Percentiles rank a stretch among this genome's conserved stretches.
These are phyloP conservation scores for Aspergillus unguis DNA, from an alignment of 2,329 filamentous ascomycete species.

Conservation along the genomic window DNA sequence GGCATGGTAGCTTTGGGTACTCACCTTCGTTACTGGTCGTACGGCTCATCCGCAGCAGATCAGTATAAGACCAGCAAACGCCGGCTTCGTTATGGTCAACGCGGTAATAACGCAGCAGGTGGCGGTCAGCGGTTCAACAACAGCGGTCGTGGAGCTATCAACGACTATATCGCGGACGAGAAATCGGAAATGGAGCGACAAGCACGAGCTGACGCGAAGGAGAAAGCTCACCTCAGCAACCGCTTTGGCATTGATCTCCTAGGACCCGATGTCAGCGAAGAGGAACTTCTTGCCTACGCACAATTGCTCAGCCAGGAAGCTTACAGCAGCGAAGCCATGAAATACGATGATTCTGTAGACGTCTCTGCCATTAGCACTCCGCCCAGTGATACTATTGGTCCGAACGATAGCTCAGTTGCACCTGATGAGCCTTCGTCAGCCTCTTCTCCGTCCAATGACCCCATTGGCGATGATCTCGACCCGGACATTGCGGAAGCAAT, in stretches of 20 bases:
- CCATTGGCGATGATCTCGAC: conserved; percentile 51
- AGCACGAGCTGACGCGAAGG: conserved; percentile 62
- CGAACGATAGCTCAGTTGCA: conserved; percentile 28
- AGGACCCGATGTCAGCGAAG: conserved; percentile 55
- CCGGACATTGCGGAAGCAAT: conserved; percentile 63
- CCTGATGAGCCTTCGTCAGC: conserved; percentile 33
- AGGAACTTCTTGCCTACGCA: conserved; percentile 62
- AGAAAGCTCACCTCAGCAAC: conserved; percentile 67
- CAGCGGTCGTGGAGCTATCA: conserved; percentile 66
- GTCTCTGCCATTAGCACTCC: conserved; percentile 42
- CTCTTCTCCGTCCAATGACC: conserved; percentile 35
- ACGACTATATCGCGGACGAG: conserved; percentile 83
- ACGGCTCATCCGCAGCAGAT: conserved; percentile 74
- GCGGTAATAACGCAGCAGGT: conserved; percentile 56
- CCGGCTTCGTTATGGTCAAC: conserved; percentile 67
- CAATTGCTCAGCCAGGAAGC: conserved; percentile 61
- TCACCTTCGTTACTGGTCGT: conserved; percentile 88
- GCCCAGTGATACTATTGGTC: conserved; percentile 35
- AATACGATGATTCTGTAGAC: conserved; percentile 42
- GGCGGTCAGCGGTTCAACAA: conserved; percentile 57
- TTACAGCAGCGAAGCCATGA: conserved; percentile 49
- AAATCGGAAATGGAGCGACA: conserved; percentile 74
- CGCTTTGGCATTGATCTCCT: conserved; percentile 81
- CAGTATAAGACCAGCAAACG: conserved; percentile 75
- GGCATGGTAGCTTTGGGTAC: conserved; percentile 85